Evolutionary conservation across 2,329 filamentous ascomycete species (phyloP).

Genomic region (Mycogone perniciosa): DNA sequence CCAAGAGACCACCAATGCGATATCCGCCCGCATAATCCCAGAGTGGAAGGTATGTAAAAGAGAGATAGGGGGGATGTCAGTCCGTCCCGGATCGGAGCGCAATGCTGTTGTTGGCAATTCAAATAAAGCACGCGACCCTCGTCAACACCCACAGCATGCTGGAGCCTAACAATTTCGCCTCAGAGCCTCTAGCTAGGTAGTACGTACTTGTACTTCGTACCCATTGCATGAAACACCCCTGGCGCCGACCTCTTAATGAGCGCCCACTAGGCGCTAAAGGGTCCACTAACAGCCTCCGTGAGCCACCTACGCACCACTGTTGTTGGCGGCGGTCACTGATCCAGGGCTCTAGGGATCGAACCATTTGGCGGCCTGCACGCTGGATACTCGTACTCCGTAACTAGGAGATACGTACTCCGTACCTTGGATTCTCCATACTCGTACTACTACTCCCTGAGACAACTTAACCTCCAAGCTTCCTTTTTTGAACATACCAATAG

Average conservation of each 20-base stretch:
- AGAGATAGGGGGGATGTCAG: slow-evolving; percentile 6
- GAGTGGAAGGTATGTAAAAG: not conserved
- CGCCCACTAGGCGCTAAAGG: slow-evolving; percentile 4
- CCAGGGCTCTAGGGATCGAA: slow-evolving; percentile 8
- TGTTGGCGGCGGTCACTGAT: slow-evolving; percentile 4
- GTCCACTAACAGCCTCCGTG: slow-evolving; percentile 7
- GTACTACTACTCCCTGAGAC: slow-evolving; percentile 9
- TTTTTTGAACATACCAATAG: slow-evolving; percentile 8
- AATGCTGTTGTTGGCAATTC: slow-evolving; percentile 6
- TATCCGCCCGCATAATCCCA: no score
- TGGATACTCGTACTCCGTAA: no score
- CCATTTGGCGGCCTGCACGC: slow-evolving; percentile 7
- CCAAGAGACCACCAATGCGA: no score
- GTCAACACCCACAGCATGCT: slow-evolving; percentile 5
- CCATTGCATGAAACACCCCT: not conserved
- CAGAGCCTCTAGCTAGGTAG: no score
- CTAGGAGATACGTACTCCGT: no score
- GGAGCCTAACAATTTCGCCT: not conserved
- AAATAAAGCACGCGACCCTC: slow-evolving; percentile 11
- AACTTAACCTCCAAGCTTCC: slow-evolving; percentile 9
- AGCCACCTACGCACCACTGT: slow-evolving; percentile 11
- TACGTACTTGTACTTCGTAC: no score
- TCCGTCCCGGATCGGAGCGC: no score
- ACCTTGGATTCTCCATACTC: no score
- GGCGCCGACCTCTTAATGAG: not conserved